phyloP scores from a whole-genome alignment of 768 basidiomycete genomes.

The Boletus reticuloceps region DNA sequence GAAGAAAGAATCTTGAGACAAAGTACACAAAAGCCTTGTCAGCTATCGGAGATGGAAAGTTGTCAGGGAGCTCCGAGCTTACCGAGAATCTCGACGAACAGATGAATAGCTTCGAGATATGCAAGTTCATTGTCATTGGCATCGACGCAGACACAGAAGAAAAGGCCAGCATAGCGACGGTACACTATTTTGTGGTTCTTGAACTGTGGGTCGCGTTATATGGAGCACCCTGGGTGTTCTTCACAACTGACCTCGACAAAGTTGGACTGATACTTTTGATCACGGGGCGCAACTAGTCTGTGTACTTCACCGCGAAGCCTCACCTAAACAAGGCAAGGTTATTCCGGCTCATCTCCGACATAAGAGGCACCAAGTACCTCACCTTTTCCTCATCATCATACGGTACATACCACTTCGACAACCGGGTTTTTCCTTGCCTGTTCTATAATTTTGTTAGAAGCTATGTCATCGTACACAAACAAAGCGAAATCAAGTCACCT shows the following conservation, averaged over 20 bases:
- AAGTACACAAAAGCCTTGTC: not conserved
- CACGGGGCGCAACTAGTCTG: constrained; percentile 89
- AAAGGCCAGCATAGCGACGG: constrained; percentile 93
- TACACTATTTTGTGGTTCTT: constrained; percentile 98
- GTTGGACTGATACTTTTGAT: constrained; percentile 99
- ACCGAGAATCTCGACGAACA: constrained; percentile 98
- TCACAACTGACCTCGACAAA: constrained; percentile 83
- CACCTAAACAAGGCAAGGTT: constrained; percentile 49
- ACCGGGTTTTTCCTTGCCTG: constrained; percentile 94
- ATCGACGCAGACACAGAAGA: constrained; percentile 97
- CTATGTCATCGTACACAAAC: not conserved
- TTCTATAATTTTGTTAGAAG: constrained; percentile 52
- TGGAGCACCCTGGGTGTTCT: not conserved
- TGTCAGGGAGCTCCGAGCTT: constrained; percentile 31
- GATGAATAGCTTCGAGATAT: constrained; percentile 95
- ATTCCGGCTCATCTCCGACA: not conserved
- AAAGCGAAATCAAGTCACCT: constrained; percentile 50
- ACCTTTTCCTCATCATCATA: constrained; percentile 99
- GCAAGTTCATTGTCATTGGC: constrained; percentile 98
- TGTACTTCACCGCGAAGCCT: constrained; percentile 96
- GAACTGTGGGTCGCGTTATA: constrained; percentile 54
- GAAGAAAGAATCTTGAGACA: constrained; percentile 83
- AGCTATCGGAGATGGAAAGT: not conserved
- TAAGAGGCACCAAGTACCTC: constrained; percentile 6
- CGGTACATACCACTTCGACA: constrained; percentile 99